These are phyloP conservation scores for Tetrahymena malaccensis DNA, from an alignment of 73 alveolate species.

Conservation along the genomic window DNA sequence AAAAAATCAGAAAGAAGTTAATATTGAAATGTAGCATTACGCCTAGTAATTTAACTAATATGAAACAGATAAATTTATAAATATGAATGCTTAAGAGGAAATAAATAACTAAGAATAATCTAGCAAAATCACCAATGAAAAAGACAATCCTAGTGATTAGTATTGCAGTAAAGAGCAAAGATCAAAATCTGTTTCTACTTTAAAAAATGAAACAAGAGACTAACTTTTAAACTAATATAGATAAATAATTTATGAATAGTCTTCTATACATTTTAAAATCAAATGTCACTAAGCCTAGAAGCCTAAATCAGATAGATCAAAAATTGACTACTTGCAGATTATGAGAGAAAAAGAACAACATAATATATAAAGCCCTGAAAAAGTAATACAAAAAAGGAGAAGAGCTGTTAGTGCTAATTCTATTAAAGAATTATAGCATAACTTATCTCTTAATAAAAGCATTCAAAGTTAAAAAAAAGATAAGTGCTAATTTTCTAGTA, in stretches of 20 bases:
- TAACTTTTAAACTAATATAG: not conserved
- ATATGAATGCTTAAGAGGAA: not conserved
- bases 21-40: not conserved
- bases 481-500: not conserved
- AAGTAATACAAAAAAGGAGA: not conserved
- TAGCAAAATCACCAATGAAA: not conserved
- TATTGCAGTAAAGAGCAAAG: not conserved
- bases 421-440: not conserved
- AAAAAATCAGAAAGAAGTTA: not conserved
- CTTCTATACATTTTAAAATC: not conserved
- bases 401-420: not conserved
- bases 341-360: not conserved
- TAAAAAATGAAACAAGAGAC: not conserved
- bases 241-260: not conserved
- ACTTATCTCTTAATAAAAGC: not conserved
- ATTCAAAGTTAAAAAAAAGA: no score
- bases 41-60: not conserved
- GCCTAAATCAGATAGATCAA: not conserved
- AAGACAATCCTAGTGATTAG: not conserved
- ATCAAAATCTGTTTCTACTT: not conserved
- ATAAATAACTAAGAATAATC: not conserved
- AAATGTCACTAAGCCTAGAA: not conserved
- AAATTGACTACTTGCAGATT: not conserved
- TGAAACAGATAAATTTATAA: not conserved
- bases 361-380: not conserved